A percentile compares a stretch with the other conserved stretches of the same genome.
These are phyloP conservation scores for Mycosarcoma maydis DNA, from an alignment of 1,284 basidiomycete species.

Conservation along the genomic window DNA sequence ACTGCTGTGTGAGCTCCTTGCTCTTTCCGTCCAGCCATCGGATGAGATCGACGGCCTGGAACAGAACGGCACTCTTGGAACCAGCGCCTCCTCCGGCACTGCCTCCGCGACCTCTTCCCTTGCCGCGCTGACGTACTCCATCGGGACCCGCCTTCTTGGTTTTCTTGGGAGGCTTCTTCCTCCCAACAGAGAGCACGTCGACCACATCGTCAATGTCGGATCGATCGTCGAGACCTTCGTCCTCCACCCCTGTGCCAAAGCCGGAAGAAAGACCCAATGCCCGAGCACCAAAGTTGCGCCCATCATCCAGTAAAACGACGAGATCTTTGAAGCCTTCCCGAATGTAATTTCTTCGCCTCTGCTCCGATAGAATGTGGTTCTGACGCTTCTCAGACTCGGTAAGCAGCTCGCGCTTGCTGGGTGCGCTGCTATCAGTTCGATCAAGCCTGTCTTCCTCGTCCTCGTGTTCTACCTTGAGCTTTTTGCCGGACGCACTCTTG, in stretches of 20 bases:
- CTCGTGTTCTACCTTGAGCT: constrained; percentile 54
- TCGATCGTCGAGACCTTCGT: constrained; percentile 63
- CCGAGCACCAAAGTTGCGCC: constrained; percentile 61
- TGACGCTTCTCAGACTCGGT: constrained; percentile 61
- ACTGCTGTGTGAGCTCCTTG: constrained; percentile 45
- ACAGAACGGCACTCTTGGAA: constrained; percentile 63
- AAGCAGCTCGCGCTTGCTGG: constrained; percentile 50
- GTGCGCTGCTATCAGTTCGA: constrained; percentile 8
- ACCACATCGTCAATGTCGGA: constrained; percentile 58
- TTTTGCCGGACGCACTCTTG: constrained; percentile 39
- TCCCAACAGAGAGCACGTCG: constrained; percentile 42
- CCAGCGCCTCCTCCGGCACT: constrained; percentile 64
- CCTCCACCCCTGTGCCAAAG: constrained; percentile 64
- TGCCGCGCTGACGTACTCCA: constrained; percentile 52
- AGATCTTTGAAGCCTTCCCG: constrained; percentile 64
- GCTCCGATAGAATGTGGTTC: constrained; percentile 63
- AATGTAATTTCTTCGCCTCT: constrained; percentile 63
- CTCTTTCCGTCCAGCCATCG: constrained; percentile 62
- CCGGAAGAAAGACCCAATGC: constrained; percentile 62
- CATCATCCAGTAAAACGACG: constrained; percentile 63
- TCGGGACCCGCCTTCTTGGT: constrained; percentile 47
- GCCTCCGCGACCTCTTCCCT: constrained; percentile 62
- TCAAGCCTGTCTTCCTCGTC: constrained; percentile 20
- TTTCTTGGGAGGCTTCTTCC: constrained; percentile 54
- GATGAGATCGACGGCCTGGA: constrained; percentile 65